phyloP scores from a whole-genome alignment of 225 moss, liverwort and hornwort genomes.

The Asterella californica region DNA sequence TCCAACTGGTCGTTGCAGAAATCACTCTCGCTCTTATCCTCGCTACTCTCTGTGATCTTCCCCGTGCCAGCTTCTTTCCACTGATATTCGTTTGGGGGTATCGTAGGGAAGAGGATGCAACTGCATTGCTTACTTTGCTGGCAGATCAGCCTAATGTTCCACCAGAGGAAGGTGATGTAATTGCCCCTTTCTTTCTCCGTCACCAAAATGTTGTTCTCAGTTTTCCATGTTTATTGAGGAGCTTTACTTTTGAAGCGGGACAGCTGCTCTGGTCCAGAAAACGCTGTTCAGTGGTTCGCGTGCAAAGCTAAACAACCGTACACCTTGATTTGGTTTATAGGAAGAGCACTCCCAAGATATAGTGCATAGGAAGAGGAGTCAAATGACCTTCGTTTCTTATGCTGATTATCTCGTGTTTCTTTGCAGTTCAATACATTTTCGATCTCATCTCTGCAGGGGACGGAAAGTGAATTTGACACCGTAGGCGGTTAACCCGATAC shows the following conservation, averaged over 20 bases:
- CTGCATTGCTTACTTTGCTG: slow-evolving; percentile 21
- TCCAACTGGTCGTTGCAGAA: neutral
- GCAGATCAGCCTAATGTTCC: slow-evolving; percentile 34
- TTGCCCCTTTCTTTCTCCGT: neutral
- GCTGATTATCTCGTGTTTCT: neutral
- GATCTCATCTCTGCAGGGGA: slow-evolving; percentile 29
- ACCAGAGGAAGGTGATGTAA: slow-evolving; percentile 19
- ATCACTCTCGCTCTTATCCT: neutral
- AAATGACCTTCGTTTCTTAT: neutral
- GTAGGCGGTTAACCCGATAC: neutral
- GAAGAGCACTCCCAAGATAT: no score
- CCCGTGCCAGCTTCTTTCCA: neutral
- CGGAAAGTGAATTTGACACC: slow-evolving; percentile 9
- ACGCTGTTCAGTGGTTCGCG: neutral
- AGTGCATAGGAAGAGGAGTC: neutral
- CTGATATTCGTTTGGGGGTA: neutral
- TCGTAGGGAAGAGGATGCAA: slow-evolving; percentile 25
- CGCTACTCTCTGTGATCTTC: no score
- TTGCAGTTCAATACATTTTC: slow-evolving; percentile 30
- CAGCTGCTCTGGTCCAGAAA: neutral
- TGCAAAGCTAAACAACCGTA: no score
- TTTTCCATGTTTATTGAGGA: neutral
- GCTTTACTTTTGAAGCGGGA: neutral
- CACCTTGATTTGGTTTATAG: no score
- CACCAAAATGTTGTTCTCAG: neutral